Evolutionary conservation across 202 grass and related monocot species (phyloP).

Genomic region (Miscanthus sacchariflorus): DNA sequence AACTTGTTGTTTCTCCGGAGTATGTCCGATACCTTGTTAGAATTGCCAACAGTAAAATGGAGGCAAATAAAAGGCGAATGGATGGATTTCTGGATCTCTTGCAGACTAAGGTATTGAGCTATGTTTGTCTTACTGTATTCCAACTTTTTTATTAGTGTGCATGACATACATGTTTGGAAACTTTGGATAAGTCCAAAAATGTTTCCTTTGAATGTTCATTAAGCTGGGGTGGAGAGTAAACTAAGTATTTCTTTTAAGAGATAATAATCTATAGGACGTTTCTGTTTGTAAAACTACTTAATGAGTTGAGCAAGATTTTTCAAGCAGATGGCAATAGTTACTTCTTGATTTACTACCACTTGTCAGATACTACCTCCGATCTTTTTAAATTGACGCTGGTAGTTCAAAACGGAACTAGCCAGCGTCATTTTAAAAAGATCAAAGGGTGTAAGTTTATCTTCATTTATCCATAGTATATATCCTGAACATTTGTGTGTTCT

Average conservation of each 20-base stretch:
- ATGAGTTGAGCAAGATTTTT: no score
- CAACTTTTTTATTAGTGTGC: not conserved
- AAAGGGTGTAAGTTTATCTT: not conserved
- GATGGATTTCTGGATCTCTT: conserved; percentile 72
- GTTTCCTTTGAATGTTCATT: not conserved
- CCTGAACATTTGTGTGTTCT: not conserved
- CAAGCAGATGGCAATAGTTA: no score
- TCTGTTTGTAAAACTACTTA: no score
- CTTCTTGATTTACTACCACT: no score
- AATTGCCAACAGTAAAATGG: conserved; percentile 93
- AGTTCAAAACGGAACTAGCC: not conserved
- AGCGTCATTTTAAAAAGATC: not conserved
- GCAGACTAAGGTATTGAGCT: conserved; percentile 55
- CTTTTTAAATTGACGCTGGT: not conserved
- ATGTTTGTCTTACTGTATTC: not conserved
- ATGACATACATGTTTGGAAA: not conserved
- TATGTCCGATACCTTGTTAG: conserved; percentile 78
- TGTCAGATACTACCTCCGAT: no score
- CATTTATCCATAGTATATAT: not conserved
- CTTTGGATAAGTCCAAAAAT: not conserved
- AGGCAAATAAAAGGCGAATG: conserved; percentile 79
- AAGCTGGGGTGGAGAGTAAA: not conserved
- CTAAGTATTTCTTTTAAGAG: not conserved
- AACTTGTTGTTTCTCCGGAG: conserved; percentile 63
- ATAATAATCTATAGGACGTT: no score